Conservation (phyloP, 2,329 filamentous ascomycete genomes). For the Monilinia laxa region DNA sequence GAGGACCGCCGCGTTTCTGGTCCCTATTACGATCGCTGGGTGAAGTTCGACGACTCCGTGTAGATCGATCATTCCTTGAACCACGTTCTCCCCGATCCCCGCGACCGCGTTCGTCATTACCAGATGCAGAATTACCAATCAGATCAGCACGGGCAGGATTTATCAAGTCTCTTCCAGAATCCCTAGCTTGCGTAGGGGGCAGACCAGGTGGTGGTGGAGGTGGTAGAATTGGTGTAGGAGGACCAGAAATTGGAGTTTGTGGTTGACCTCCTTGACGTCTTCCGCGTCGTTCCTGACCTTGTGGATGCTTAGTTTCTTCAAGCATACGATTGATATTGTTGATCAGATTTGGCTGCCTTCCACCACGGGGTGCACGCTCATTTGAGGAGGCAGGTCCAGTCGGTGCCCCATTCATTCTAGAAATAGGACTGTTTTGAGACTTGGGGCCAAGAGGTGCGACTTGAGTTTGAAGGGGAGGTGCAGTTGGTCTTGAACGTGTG, state of each 20-base stretch:
- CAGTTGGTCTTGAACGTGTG: conserved; percentile 40
- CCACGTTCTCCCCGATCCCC: conserved; percentile 36
- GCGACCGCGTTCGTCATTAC: conserved; percentile 28
- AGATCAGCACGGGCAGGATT: conserved; percentile 38
- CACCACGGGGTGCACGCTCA: conserved; percentile 39
- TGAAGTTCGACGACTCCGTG: conserved; percentile 38
- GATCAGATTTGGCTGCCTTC: conserved; percentile 58
- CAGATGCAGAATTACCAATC: conserved; percentile 31
- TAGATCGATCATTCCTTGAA: conserved; percentile 37
- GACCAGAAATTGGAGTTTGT: conserved; percentile 53
- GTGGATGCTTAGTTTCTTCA: conserved; percentile 47
- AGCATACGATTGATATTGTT: conserved; percentile 47
- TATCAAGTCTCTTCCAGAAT: conserved; percentile 32
- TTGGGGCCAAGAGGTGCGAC: conserved; percentile 39
- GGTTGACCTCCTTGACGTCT: conserved; percentile 46
- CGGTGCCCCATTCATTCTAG: conserved; percentile 35
- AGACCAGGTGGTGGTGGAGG: conserved; percentile 43
- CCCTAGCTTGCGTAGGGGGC: conserved; percentile 28
- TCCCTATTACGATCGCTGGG: conserved; percentile 38
- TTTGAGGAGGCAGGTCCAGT: conserved; percentile 40
- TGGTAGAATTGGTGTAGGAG: conserved; percentile 53
- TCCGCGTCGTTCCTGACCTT: conserved; percentile 41
- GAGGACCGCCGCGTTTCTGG: conserved; percentile 31
- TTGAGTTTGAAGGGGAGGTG: conserved; percentile 35
- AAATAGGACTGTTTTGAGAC: conserved; percentile 35